Evolutionary conservation across 805 yeast species (phyloP), one percentile per base, ranked within the genome.

Genomic region (Wickerhamiella sorbophila): DNA sequence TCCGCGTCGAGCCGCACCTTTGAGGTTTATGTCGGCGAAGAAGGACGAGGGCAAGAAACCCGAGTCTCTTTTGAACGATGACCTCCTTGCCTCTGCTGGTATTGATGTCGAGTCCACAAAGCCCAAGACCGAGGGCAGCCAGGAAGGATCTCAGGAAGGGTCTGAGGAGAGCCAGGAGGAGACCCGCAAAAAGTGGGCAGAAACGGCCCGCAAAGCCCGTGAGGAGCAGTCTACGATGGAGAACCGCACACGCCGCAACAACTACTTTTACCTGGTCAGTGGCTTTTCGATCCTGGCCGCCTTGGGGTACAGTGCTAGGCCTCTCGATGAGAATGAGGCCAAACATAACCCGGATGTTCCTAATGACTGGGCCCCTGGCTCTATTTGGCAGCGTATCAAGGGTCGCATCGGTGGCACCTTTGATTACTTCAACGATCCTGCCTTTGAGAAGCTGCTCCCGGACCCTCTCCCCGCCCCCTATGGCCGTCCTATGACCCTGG

Each of bases 391-490:
- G 19, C 73, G 99, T 57, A 70, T 81, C 51, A 68, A 61, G 48
- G 75, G 76, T 44, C 75, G 99, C 65, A 69, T 79, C 46, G 68
- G 75, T 44, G 78, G 84, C 33, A 70, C 84, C 46, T 79, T 86
- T 58, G 77, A 79, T 37, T 79, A 80, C 48, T 88, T 88, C 67
- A 77, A 81, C 48, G 97, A 88, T 51, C 98, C 99, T 10, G 93
- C 84, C 15, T 85, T 81, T 60, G 93, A 86, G 47, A 86, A 86
- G 59, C 73, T 91, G 55, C 73, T 93, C 52, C 98, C 98, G 40
- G 94, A 93, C 38, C 87, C 95, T 24, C 83, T 93, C 27, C 79
- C 79, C 6, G 88, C 83, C 54, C 93, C 88, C 42, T 86, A 86
- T 63, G 80, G 86, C 59, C 79, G 94, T 56, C 95, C 97, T 27